Base-by-base conservation (phyloP, 106 monocot species). In the Dendrobium nobile region DNA sequence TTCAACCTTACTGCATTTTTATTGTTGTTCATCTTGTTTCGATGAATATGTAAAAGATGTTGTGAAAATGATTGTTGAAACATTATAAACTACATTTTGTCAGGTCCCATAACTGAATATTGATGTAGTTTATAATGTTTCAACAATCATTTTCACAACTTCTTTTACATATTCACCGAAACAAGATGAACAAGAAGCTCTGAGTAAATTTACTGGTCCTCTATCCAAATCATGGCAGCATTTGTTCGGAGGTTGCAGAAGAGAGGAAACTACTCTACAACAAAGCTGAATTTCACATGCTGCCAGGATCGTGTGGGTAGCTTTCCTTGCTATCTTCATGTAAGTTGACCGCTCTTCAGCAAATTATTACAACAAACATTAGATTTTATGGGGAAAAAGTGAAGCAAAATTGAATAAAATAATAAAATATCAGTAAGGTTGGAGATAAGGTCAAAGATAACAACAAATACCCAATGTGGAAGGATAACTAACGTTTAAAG, bases 261-360 rank as follows among this genome's bases (percentile, higher is more conserved):
- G 4, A 20, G 47, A 42, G 47, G 84, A 47, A 77, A 88, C 88
- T 47, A 83, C 83, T 26, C 79, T 83, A 22, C 81, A 85, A 0
- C 79, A 73, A 43, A 83, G 87, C 68, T 83, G 67, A 54, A 91
- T 79, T 72, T 89, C 89, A 78, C 87, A 91, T 2, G 85, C 87
- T 4, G 91, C 87, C 76, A 91, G 82, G 54, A 91, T 83, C 40
- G 85, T 85, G 82, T 89, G 88, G 47, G 87, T 91, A 0, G 91
- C 82, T 27, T 81, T 72, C 80, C 85, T 87, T 33, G 77, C 89
- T 43, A 91, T 75, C 20, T 87, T 83, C 83, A 85, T 91, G 54
- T 77, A 81, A 22, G 74, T 24, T n/a, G 75, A 48, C 37, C 44
- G 87, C 15, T 87, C 91, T 91, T 81, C 83, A 88, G 15, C 3